A percentile compares a stretch with the other conserved stretches of the same genome.
phyloP scores from a whole-genome alignment of 139 green algal genomes.

The Picochlorum sp. region DNA sequence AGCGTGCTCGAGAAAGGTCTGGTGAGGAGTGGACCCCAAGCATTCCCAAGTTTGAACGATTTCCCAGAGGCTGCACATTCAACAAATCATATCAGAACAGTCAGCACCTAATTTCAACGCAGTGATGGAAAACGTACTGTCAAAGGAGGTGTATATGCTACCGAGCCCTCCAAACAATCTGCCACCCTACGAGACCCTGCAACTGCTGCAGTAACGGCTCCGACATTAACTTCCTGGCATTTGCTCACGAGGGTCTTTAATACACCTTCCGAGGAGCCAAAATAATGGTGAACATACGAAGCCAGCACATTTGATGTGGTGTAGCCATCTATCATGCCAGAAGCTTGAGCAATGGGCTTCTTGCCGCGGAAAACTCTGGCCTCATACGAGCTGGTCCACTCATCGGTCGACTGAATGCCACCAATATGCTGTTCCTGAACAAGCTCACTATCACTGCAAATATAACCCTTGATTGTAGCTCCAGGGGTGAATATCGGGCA shows the following conservation, averaged over 20 bases:
- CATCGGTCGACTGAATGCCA: slow-evolving; percentile 1
- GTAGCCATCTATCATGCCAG: slow-evolving; percentile 59
- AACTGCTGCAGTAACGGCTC: slow-evolving; percentile 7
- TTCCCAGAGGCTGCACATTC: neutral
- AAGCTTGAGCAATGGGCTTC: neutral
- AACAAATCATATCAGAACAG: neutral
- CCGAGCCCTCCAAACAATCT: slow-evolving; percentile 2
- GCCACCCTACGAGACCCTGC: slow-evolving; percentile 6
- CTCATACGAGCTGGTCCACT: neutral
- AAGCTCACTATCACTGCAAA: slow-evolving; percentile 66
- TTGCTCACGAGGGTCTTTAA: slow-evolving; percentile 37
- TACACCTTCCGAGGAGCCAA: slow-evolving; percentile 45
- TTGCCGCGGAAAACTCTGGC: neutral
- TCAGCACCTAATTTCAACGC: neutral
- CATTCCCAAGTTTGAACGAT: neutral
- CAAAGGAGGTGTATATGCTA: neutral
- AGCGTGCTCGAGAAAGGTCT: slow-evolving; percentile 5
- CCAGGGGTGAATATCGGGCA: slow-evolving; percentile 62
- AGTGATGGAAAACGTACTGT: slow-evolving; percentile 3
- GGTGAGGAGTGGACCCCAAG: slow-evolving; percentile 17
- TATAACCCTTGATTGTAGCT: slow-evolving; percentile 49
- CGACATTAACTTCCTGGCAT: slow-evolving; percentile 52
- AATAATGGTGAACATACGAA: slow-evolving; percentile 83
- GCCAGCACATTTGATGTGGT: slow-evolving; percentile 56
- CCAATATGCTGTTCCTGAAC: slow-evolving; percentile 46